Percentiles rank a stretch among this genome's conserved stretches.
Evolutionary conservation across 2,329 filamentous ascomycete genomes (phyloP).

Genomic region (Pseudogymnoascus sp.): DNA sequence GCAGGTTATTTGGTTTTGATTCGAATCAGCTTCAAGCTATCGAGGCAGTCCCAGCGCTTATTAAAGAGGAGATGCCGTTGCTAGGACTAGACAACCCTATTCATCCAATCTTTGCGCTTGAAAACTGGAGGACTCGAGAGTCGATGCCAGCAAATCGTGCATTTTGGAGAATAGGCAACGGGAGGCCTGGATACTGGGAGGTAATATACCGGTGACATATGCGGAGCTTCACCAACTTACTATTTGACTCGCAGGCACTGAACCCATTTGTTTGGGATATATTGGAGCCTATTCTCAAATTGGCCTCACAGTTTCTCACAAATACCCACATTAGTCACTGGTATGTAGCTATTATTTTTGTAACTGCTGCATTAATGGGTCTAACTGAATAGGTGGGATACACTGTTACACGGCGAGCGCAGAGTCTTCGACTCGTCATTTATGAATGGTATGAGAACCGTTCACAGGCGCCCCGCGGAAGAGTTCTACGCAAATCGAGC

Average conservation of each 20-base stretch:
- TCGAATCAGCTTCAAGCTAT: constrained; percentile 1
- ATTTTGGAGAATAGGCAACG: constrained; percentile 1
- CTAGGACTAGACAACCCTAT: not conserved
- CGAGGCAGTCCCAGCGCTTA: not conserved
- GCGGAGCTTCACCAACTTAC: not conserved
- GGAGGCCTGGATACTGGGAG: constrained; percentile 2
- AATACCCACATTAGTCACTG: constrained; percentile 11
- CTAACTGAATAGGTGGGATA: constrained; percentile 2
- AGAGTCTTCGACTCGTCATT: not conserved
- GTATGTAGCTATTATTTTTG: constrained; percentile 3
- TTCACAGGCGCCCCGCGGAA: not conserved
- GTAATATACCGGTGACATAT: not conserved
- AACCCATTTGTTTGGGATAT: constrained; percentile 11
- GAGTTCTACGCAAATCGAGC: not conserved
- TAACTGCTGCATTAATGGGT: not conserved
- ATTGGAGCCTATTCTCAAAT: constrained; percentile 10
- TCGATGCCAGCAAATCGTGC: not conserved
- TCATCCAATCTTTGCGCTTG: not conserved
- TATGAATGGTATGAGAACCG: not conserved
- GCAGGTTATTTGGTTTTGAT: not conserved
- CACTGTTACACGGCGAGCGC: not conserved
- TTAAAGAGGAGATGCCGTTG: not conserved
- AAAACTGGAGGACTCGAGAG: not conserved
- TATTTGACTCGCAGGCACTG: not conserved
- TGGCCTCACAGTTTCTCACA: constrained; percentile 9